Base-by-base conservation (phyloP, 2,329 filamentous ascomycete genomes). In the Lasiodiplodia theobromae region DNA sequence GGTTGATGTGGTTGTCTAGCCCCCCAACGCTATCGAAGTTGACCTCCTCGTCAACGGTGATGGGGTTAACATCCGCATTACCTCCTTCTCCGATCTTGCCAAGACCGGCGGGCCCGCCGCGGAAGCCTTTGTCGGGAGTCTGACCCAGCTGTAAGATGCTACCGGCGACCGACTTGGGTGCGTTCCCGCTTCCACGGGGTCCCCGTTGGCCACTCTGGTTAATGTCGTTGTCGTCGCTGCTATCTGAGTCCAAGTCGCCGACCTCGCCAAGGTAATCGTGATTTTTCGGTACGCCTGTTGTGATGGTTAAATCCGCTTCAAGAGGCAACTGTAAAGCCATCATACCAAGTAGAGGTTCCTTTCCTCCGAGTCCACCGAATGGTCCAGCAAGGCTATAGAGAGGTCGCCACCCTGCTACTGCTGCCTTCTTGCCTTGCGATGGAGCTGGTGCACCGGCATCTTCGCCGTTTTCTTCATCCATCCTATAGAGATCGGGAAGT, bases 1-100 rank as follows among this genome's bases (percentile, higher is more conserved):
- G 93, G 77, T 97, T 94, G 77, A 99, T 97, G 77, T 98, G 95
- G 44, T 93, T 91, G 77, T 97, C 90, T 54, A 99, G 83, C 51
- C 96, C 96, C 76, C 96, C 96, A 68, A 99, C 94, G 72, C 94
- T 93, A 78, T 92, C 95, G 78, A 99, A 97, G 76, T 94, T 94
- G 70, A 99, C 93, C 75, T 89, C 95, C 76, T 95, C 84, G 76
- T 98, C 94, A 40, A 99, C 94, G 11, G 96, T 96, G 3, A 99
- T 86, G 54, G 96, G 96, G 77, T 98, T 96, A 3, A 94, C 93
- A 82, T 99, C 96, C 25, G 95, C 95, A 58, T 97, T 86, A 4
- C 97, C 96, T 76, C 91, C 92, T 77, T 97, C 94, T 82, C 96
- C 97, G 74, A 98, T 87, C 80, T 95, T 97, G 72, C 96, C 96